Base-by-base conservation (phyloP, 2,329 filamentous ascomycete genomes). In the Epichloe scottii region DNA sequence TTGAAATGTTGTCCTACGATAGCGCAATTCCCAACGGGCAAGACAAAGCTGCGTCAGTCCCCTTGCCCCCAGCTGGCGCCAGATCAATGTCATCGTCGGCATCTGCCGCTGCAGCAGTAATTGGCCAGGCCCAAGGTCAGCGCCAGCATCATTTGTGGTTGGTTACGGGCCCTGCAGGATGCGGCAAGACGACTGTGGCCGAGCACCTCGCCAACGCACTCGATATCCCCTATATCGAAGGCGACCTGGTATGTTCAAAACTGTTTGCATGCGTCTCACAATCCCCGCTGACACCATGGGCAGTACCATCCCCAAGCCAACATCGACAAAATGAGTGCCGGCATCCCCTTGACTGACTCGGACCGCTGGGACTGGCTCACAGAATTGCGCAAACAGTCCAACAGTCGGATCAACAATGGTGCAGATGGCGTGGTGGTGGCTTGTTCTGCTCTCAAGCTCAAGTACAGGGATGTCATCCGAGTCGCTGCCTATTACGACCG, bases 281-380 rank as follows among this genome's bases (percentile, higher is more conserved):
- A 17, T 17, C 12, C 11, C 15, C 5, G 14, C 49, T 54, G 30
- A 53, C 48, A 30, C 6, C 12, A 19, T 23, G 11, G 45, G 34
- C 58, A 85, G 81, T 95, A 84, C 64, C 87, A 89, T 57, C 82
- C 87, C 0, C 70, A 77, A 34, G 75, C 85, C 61, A 96, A 91
- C 70, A 83, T 90, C 59, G 84, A 90, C 50, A 98, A 97, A 70
- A 98, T 98, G 93, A 76, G 79, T 62, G 77, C 76, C 58, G 88
- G 88, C 58, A 83, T 82, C 51, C 89, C 93, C 2, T 76, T 98
- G 37, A 95, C 87, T 51, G 93, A 98, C 64, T 84, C 83, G 53
- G 93, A 98, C 70, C 85, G 93, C 56, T 97, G 93, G 93, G 91
- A 96, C 72, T 98, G 93, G 93, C 82, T 98, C 56, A 87, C 85